A percentile compares a stretch with the other conserved stretches of the same genome.
phyloP scores from a whole-genome alignment of 768 basidiomycete genomes.

The Lentinula detonsa region DNA sequence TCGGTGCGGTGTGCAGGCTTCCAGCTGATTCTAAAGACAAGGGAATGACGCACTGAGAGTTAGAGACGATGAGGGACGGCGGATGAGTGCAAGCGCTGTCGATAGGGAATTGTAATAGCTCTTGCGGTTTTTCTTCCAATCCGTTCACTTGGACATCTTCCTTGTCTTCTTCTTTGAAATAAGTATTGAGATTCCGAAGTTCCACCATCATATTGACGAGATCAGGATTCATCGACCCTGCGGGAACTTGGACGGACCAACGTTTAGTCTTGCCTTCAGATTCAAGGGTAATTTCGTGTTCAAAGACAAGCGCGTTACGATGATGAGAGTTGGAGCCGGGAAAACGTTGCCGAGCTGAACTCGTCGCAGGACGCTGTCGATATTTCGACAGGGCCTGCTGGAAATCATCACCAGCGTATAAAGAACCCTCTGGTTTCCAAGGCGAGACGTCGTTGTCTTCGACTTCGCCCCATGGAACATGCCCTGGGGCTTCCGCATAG shows the following conservation, averaged over 20 bases:
- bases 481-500: slow-evolving; percentile 26
- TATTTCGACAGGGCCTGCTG: slow-evolving; percentile 12
- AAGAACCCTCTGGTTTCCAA: slow-evolving; percentile 36
- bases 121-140: background rate
- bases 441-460: slow-evolving; percentile 11
- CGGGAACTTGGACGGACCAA: slow-evolving; percentile 26
- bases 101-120: background rate
- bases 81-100: slow-evolving; percentile 19
- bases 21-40: slow-evolving; percentile 27
- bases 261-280: slow-evolving; percentile 22
- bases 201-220: slow-evolving; percentile 35
- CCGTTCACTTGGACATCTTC: slow-evolving; percentile 8
- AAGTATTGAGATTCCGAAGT: slow-evolving; percentile 31
- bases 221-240: slow-evolving; percentile 29
- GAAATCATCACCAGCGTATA: slow-evolving; percentile 28
- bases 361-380: slow-evolving; percentile 4
- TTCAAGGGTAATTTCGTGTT: slow-evolving; percentile 26
- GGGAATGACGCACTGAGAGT: slow-evolving; percentile 32
- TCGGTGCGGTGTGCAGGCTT: slow-evolving; percentile 13
- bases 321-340: slow-evolving; percentile 6
- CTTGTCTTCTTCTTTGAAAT: slow-evolving; percentile 23
- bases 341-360: slow-evolving; percentile 8
- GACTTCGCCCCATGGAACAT: slow-evolving; percentile 30
- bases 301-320: slow-evolving; percentile 26
- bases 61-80: slow-evolving; percentile 36